Evolutionary conservation across 2,329 filamentous ascomycete species (phyloP).

Genomic region (Gnomoniopsis sp.): DNA sequence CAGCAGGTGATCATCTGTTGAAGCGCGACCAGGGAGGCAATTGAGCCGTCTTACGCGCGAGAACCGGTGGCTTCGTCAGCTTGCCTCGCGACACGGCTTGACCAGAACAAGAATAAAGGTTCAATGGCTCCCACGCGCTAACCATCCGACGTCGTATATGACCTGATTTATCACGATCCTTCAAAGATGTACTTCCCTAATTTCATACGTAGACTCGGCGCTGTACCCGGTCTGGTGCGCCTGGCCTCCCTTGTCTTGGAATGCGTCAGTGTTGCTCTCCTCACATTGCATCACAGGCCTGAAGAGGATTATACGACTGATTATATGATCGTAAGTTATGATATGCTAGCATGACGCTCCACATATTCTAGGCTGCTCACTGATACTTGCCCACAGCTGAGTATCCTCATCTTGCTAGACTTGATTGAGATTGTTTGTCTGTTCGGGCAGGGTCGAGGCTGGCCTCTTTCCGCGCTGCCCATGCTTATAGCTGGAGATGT

Average conservation of each 20-base stretch:
- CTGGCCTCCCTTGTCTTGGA: constrained; percentile 6
- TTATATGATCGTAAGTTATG: constrained; percentile 13
- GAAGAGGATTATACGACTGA: constrained; percentile 5
- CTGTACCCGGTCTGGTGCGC: constrained; percentile 5
- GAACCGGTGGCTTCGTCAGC: background rate
- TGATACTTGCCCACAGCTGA: background rate
- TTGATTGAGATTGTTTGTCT: constrained; percentile 9
- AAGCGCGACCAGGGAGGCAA: too few species aligned
- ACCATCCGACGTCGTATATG: background rate
- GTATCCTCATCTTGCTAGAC: constrained; percentile 13
- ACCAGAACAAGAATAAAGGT: background rate
- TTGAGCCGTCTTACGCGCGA: constrained; percentile 3
- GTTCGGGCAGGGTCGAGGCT: constrained; percentile 12
- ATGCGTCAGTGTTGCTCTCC: constrained; percentile 4
- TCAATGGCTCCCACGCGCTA: background rate
- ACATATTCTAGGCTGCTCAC: background rate
- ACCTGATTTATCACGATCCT: background rate
- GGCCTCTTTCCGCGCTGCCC: constrained; percentile 8
- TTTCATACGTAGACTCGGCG: constrained; percentile 4
- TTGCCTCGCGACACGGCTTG: background rate
- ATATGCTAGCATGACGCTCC: too few species aligned
- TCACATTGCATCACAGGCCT: background rate
- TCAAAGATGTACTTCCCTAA: constrained; percentile 1
- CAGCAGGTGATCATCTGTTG: background rate
- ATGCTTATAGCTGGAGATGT: constrained; percentile 8